A percentile compares a stretch with the other conserved stretches of the same genome.
Conservation (phyloP, 805 yeast genomes). For the Yarrowia hollandica region DNA sequence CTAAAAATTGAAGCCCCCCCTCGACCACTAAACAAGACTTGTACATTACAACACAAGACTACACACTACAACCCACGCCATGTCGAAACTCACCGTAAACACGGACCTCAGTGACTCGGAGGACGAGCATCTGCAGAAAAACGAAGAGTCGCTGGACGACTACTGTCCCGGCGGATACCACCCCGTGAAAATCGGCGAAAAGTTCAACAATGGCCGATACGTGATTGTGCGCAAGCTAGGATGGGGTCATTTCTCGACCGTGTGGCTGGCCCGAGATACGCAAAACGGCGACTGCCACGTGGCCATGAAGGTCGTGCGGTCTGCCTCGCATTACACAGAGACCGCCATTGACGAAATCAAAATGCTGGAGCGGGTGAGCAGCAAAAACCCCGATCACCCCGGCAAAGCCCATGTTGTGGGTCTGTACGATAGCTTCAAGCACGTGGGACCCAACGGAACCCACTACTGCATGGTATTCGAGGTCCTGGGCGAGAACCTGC, state of each 20-base stretch:
- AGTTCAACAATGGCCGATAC: constrained; percentile 72
- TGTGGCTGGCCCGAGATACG: constrained; percentile 77
- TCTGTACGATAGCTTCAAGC: constrained; percentile 79
- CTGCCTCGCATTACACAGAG: constrained; percentile 87
- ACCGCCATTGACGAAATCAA: constrained; percentile 94
- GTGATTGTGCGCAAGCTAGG: constrained; percentile 85
- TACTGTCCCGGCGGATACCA: constrained; percentile 94
- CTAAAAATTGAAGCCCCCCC: too few relatives aligned
- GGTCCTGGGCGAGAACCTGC: constrained; percentile 88
- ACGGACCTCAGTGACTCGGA: constrained; percentile 28
- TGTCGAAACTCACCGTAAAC: constrained; percentile 23
- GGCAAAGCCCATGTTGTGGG: constrained; percentile 82
- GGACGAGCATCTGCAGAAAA: constrained; percentile 30
- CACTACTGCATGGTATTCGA: constrained; percentile 98
- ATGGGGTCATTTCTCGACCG: constrained; percentile 98
- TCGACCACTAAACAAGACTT: too few relatives aligned
- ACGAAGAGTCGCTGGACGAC: constrained; percentile 82
- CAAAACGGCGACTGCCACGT: constrained; percentile 66
- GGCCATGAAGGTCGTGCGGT: constrained; percentile 90
- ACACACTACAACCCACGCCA: neutral
- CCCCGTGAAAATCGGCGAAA: constrained; percentile 87
- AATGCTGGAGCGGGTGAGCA: constrained; percentile 61
- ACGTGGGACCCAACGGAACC: constrained; percentile 84
- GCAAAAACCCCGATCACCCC: constrained; percentile 65
- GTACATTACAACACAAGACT: neutral